These are phyloP conservation scores for Posidonia oceanica DNA, from an alignment of 116 monocot species.

Conservation along the genomic window DNA sequence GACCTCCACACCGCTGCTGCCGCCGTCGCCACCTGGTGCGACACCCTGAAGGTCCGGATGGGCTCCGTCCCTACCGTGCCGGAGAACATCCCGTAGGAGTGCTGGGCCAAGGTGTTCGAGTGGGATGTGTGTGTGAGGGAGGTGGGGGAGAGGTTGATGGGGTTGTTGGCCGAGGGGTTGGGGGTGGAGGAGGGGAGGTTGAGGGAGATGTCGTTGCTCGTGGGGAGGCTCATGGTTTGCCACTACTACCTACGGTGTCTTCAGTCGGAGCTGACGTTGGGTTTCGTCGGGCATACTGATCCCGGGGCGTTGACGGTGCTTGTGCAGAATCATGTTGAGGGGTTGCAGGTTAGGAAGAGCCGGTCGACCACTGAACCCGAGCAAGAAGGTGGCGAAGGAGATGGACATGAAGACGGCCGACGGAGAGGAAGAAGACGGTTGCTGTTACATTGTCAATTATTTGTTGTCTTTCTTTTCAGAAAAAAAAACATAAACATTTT, in stretches of 20 bases:
- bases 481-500: no score
- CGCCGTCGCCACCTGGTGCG: constrained; percentile 76
- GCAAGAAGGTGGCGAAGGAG: no score
- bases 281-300: constrained; percentile 47
- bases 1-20: constrained; percentile 56
- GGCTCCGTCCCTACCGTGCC: constrained; percentile 13
- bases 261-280: constrained; percentile 59
- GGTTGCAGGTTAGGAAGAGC: constrained; percentile 50
- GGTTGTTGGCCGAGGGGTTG: constrained; percentile 51
- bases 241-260: constrained; percentile 80
- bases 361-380: no score
- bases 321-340: constrained; percentile 39
- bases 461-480: no score
- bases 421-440: no score
- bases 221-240: constrained; percentile 46
- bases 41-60: constrained; percentile 47
- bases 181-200: constrained; percentile 24
- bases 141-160: constrained; percentile 30
- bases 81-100: constrained; percentile 34
- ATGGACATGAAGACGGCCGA: no score
- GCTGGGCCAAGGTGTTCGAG: constrained; percentile 25
- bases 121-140: constrained; percentile 29
- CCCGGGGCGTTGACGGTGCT: constrained; percentile 49
- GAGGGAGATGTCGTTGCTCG: constrained; percentile 23
- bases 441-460: no score